Evolutionary conservation across 345 rosid species (phyloP).

Genomic region (Diplotaxis tenuifolia): DNA sequence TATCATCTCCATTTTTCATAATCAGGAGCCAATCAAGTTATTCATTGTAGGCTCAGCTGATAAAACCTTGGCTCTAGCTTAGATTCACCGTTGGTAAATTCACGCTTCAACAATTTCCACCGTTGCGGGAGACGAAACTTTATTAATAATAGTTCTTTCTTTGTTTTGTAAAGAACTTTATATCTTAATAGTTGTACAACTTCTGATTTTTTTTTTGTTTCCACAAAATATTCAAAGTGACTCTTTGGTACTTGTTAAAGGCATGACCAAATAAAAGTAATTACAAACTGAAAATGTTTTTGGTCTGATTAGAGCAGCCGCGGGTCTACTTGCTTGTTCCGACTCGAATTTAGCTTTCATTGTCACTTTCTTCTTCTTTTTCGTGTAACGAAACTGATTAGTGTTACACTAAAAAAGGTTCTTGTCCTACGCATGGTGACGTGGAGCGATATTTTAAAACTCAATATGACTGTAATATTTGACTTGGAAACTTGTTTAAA

Average conservation of each 20-base stretch:
- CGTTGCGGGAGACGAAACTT: not conserved
- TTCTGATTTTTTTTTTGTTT: not conserved
- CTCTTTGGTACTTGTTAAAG: conserved; percentile 30
- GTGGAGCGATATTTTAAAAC: conserved; percentile 17
- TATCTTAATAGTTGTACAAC: not conserved
- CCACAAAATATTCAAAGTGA: conserved; percentile 4
- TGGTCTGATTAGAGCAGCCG: conserved; percentile 25
- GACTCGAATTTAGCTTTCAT: conserved; percentile 16
- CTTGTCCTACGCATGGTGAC: conserved; percentile 36
- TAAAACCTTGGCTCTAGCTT: not conserved
- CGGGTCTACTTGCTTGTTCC: conserved; percentile 24
- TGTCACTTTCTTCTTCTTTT: conserved; percentile 18
- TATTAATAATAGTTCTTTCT: not conserved
- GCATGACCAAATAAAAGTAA: not conserved
- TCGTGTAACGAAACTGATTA: conserved; percentile 18
- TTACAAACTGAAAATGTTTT: not conserved
- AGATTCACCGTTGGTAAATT: not conserved
- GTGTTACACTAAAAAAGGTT: conserved; percentile 23
- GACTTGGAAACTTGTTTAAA: conserved; percentile 2
- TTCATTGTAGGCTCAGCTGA: not conserved
- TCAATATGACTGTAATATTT: conserved; percentile 21
- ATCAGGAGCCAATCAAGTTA: not conserved
- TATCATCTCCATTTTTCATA: not conserved
- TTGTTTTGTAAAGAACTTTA: not conserved
- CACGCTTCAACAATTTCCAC: not conserved